These are phyloP conservation scores for Carpediemonas membranifera DNA, from an alignment of 78 protist species.

Conservation along the genomic window DNA sequence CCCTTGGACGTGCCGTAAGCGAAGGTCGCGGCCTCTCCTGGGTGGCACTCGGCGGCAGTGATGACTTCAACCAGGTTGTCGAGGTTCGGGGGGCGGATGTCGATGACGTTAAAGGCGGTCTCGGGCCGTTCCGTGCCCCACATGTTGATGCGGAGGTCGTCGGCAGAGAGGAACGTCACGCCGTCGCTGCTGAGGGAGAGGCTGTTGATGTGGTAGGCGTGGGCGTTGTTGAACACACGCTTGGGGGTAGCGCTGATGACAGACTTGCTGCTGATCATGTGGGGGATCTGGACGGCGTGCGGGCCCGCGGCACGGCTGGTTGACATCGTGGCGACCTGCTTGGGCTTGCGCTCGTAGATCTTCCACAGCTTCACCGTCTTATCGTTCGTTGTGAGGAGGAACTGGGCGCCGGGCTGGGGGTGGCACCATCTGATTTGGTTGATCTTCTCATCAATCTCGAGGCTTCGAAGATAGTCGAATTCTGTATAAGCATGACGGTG, in stretches of 20 bases:
- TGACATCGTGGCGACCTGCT: constrained; percentile 13
- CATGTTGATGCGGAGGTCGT: constrained; percentile 88
- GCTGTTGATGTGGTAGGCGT: constrained; percentile 91
- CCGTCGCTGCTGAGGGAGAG: constrained; percentile 35
- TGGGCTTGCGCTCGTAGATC: constrained; percentile 2
- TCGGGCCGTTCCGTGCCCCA: constrained; percentile 70
- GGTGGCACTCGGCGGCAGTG: constrained; percentile 85
- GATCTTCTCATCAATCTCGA: constrained; percentile 95
- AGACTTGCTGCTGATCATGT: too few species aligned
- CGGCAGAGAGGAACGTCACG: constrained; percentile 78
- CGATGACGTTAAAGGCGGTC: constrained; percentile 47
- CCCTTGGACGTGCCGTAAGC: constrained; percentile 24
- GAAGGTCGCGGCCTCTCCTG: constrained; percentile 18
- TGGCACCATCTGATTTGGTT: constrained; percentile 78
- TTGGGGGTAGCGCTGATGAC: constrained; percentile 4
- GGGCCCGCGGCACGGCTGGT: too few species aligned
- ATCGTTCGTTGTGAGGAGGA: constrained; percentile 68
- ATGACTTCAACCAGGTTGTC: constrained; percentile 92
- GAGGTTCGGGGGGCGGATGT: constrained; percentile 90
- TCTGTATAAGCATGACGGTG: too few species aligned
- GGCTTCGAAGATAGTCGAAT: constrained; percentile 87
- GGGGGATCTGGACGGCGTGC: too few species aligned
- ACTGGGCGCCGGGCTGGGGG: constrained; percentile 35
- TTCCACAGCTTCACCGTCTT: constrained; percentile 95
- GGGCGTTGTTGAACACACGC: constrained; percentile 76